Conservation (phyloP, 1,139 yeast genomes). For the Arxiozyma heterogenica region DNA sequence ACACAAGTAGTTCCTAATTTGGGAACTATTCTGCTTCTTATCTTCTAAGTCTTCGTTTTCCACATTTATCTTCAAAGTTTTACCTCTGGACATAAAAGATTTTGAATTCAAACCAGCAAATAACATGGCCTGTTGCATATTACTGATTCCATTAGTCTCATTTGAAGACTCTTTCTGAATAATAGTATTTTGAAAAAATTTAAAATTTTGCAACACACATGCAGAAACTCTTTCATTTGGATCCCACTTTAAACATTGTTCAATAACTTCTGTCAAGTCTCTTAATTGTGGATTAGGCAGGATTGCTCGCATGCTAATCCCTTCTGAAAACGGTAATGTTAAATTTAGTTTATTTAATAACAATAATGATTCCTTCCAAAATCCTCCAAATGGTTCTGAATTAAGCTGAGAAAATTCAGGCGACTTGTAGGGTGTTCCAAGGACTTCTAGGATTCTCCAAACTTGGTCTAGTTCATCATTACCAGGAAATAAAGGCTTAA, state of each 20-base stretch:
- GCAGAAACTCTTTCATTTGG: constrained; percentile 48
- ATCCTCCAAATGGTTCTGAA: constrained; percentile 50
- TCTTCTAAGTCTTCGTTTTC: not conserved
- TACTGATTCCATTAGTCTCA: constrained; percentile 6
- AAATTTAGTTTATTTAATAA: constrained; percentile 48
- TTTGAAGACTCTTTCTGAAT: constrained; percentile 12
- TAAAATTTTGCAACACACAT: constrained; percentile 38
- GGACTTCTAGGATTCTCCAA: constrained; percentile 50
- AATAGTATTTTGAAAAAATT: constrained; percentile 44
- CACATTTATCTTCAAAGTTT: not conserved
- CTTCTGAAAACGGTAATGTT: constrained; percentile 40
- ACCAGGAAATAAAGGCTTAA: constrained; percentile 80
- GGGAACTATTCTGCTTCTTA: not conserved
- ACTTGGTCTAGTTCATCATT: constrained; percentile 68
- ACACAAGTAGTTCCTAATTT: not conserved
- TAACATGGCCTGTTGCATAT: constrained; percentile 21
- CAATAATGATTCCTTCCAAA: constrained; percentile 51
- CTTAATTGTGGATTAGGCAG: constrained; percentile 34
- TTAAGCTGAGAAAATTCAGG: constrained; percentile 14
- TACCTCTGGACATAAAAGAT: not conserved
- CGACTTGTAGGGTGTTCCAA: constrained; percentile 57
- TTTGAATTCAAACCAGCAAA: constrained; percentile 21
- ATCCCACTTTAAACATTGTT: constrained; percentile 56
- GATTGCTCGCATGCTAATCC: constrained; percentile 33
- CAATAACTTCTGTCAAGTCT: constrained; percentile 44